Evolutionary conservation across 2,329 filamentous ascomycete species (phyloP).

Genomic region (Fusarium abutilonis): DNA sequence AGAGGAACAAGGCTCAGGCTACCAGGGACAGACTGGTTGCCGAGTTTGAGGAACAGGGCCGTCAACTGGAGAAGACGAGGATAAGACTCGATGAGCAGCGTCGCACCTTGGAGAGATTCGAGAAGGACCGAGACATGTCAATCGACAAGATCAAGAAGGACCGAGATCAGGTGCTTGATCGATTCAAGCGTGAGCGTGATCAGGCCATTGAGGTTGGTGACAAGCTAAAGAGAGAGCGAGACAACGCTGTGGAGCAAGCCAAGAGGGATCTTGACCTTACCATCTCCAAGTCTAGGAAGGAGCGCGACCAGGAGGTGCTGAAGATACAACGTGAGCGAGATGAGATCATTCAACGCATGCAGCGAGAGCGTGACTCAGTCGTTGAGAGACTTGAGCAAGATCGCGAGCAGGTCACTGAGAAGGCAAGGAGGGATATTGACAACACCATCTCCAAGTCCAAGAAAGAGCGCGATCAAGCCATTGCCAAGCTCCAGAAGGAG

Average conservation of each 20-base stretch:
- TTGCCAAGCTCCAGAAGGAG: conserved; percentile 38
- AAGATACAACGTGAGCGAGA: conserved; percentile 36
- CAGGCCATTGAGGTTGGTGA: conserved; percentile 32
- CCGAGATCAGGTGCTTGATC: conserved; percentile 26
- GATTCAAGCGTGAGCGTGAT: conserved; percentile 35
- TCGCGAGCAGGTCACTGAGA: conserved; percentile 27
- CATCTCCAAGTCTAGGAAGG: conserved; percentile 32
- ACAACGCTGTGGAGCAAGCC: conserved; percentile 31
- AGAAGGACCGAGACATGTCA: conserved; percentile 33
- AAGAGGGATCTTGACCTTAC: conserved; percentile 33
- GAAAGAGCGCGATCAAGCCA: conserved; percentile 39
- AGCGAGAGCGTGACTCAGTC: conserved; percentile 36
- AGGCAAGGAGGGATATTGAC: conserved; percentile 40
- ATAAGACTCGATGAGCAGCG: conserved; percentile 36
- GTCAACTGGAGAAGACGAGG: conserved; percentile 30
- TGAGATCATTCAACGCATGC: conserved; percentile 29
- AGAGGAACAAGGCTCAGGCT: conserved; percentile 40
- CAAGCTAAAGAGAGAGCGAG: conserved; percentile 36
- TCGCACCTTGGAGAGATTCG: conserved; percentile 34
- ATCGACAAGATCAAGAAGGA: conserved; percentile 37
- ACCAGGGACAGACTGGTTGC: conserved; percentile 35
- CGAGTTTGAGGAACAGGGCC: conserved; percentile 36
- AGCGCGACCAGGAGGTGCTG: conserved; percentile 28
- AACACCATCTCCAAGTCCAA: conserved; percentile 34
- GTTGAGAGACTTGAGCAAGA: conserved; percentile 37